These are phyloP conservation scores for Prototheca cutis DNA, from an alignment of 163 green algal genomes.

Conservation along the genomic window DNA sequence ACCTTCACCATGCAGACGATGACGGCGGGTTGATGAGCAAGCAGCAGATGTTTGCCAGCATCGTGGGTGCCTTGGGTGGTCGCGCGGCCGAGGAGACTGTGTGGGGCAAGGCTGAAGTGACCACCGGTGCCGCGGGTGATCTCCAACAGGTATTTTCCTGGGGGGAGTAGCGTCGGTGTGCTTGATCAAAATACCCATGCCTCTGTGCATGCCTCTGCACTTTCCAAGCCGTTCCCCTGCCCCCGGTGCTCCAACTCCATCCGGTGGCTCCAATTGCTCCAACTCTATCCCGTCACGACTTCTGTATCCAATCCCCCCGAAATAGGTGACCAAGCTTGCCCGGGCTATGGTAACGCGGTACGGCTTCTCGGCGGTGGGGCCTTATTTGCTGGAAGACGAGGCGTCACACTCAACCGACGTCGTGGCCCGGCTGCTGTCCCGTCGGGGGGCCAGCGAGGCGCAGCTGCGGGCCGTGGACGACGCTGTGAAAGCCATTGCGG, in stretches of 20 bases:
- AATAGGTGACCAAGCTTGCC: conserved; percentile 87
- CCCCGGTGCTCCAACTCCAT: no score
- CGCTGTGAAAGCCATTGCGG: conserved; percentile 51
- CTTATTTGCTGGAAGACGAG: conserved; percentile 84
- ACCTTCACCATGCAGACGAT: conserved; percentile 78
- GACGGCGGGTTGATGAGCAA: conserved; percentile 93
- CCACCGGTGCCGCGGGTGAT: conserved; percentile 77
- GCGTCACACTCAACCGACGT: conserved; percentile 64
- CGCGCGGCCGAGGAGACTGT: conserved; percentile 94
- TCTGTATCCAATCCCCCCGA: no score
- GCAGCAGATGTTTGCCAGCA: conserved; percentile 89
- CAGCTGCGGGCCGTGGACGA: conserved; percentile 85
- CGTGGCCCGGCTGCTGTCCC: conserved; percentile 97
- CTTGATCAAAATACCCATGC: no score
- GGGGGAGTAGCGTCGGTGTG: no score
- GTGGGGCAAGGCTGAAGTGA: conserved; percentile 89
- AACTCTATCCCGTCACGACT: no score
- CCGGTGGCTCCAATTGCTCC: no score
- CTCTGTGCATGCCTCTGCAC: no score
- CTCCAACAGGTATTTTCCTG: no score
- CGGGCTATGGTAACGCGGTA: conserved; percentile 98
- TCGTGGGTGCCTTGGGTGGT: conserved; percentile 87
- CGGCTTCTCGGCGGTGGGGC: conserved; percentile 94
- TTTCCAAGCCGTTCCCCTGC: no score
- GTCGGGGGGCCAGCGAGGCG: conserved; percentile 80